phyloP scores from a whole-genome alignment of 257 asterid genomes.

The Solanum piurae region DNA sequence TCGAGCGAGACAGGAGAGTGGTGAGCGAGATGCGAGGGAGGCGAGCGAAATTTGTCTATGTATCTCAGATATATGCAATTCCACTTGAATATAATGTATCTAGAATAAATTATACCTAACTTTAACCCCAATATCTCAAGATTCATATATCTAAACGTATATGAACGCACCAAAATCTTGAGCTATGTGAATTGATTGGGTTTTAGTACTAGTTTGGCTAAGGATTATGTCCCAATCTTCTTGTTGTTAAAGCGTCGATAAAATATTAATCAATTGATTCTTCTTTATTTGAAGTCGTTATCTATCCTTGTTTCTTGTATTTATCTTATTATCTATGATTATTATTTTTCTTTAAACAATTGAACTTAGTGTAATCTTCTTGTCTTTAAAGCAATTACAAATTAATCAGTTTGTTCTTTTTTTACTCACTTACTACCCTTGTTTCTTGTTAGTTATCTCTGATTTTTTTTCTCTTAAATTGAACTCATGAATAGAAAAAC shows the following conservation, averaged over 20 bases:
- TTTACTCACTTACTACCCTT: background rate
- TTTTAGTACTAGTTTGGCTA: background rate
- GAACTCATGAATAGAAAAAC: background rate
- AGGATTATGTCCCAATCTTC: background rate
- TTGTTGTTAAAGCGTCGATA: background rate
- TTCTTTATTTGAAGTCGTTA: background rate
- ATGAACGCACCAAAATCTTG: background rate
- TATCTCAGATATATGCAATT: no score
- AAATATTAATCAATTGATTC: background rate
- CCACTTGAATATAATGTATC: no score
- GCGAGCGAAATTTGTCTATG: background rate
- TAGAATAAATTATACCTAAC: no score
- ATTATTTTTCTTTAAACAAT: background rate
- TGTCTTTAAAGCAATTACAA: background rate
- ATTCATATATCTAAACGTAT: background rate
- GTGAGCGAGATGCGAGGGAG: background rate
- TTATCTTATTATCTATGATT: background rate
- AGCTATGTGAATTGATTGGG: background rate
- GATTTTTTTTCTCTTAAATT: background rate
- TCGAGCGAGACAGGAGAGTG: background rate
- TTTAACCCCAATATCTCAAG: no score
- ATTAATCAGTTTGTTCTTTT: background rate
- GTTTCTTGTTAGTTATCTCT: background rate
- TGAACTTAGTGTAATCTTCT: background rate
- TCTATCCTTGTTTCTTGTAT: background rate